These are phyloP conservation scores for Rhodamnia rubescens DNA, from an alignment of 345 rosid genomes.

Conservation along the genomic window DNA sequence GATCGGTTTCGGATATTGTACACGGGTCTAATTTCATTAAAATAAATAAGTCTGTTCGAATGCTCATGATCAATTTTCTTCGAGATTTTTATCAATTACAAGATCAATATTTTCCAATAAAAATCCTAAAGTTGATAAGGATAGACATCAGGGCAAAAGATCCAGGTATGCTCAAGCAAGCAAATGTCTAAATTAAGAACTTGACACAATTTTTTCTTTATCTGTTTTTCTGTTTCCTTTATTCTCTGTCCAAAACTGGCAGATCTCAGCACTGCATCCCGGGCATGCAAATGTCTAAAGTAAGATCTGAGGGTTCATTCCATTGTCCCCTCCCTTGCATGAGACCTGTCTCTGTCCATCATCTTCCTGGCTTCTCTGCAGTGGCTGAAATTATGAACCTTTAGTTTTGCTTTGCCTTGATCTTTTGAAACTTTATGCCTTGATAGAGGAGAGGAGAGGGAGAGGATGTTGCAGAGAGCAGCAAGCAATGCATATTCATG, in stretches of 20 bases:
- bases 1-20: neutral
- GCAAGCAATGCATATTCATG: constrained; percentile 42
- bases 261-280: neutral
- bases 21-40: neutral
- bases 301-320: neutral
- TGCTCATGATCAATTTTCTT: neutral
- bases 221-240: neutral
- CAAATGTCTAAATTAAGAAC: neutral
- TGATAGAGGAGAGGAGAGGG: neutral
- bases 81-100: neutral
- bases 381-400: neutral
- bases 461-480: constrained; percentile 33
- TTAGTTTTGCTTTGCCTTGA: neutral
- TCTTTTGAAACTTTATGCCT: neutral
- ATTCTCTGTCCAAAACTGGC: neutral
- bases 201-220: neutral
- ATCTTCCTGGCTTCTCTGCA: neutral
- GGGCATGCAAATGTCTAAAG: neutral
- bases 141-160: neutral
- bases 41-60: neutral
- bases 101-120: neutral
- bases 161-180: neutral
- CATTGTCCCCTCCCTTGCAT: neutral
- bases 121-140: neutral
- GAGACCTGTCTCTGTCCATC: neutral